Base-by-base conservation (phyloP, 305 asterid genomes). In the Fraxinus greggii region DNA sequence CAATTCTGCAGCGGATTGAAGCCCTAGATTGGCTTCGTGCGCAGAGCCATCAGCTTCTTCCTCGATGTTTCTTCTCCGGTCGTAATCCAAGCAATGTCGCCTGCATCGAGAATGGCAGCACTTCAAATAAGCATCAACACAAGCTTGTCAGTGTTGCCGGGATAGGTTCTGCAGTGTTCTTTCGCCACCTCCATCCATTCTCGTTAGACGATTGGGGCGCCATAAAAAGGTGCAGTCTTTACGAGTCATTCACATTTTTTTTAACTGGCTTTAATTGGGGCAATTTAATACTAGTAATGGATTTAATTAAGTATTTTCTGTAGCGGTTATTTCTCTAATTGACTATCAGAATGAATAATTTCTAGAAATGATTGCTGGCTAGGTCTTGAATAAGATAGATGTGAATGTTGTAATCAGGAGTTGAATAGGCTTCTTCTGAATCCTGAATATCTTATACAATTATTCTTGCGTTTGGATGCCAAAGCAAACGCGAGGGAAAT, bases 1-100 rank as follows among this genome's bases (percentile, higher is more conserved):
- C 98, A 21, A 88, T 95, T n/a, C 79, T 86, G 83, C 85, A 92
- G 89, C 92, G 88, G 73, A 88, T 93, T 29, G 93, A 89, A 59
- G 95, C 98, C 65, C 90, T 94, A 3, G 93, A 92, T 26, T 95
- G 99, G 99, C 98, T 95, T 23, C 93, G 88, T 67, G 91, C 95
- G 2, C 99, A 95, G 84, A 81, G 77, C 65, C 87, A 88, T 23
- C 51, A 72, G 48, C 79, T 77, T 81, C 92, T 91, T 33, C 98
- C 99, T 12, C 97, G 97, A 33, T 92, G 97, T 81, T 95, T 85
- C 85, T 95, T 95, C 90, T 93, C 99, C 77, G 93, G 97, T 61
- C 87, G 97, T 17, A 87, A 88, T 72, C 77, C 94, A 21, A 38
- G 24, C 76, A 81, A 78, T 10, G 15, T 78, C 38, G 86, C 89